A percentile compares a stretch with the other conserved stretches of the same genome.
Conservation (phyloP, 2,329 filamentous ascomycete genomes). For the Sclerotinia sclerotiorum region DNA sequence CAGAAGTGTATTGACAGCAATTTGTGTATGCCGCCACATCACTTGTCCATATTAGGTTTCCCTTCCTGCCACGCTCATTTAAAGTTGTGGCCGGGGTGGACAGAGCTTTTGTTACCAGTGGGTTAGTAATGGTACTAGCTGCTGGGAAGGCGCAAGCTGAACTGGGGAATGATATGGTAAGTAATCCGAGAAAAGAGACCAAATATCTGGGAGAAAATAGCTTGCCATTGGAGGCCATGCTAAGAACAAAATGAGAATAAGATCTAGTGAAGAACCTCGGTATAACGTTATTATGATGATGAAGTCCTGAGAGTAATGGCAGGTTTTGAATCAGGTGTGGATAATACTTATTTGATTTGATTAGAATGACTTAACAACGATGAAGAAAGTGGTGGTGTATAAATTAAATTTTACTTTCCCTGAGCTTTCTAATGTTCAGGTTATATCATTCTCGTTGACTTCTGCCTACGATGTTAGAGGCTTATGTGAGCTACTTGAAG, state of each 20-base stretch:
- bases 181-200: neutral
- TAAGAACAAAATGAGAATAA: neutral
- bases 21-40: neutral
- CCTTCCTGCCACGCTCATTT: neutral
- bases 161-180: neutral
- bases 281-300: neutral
- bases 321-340: neutral
- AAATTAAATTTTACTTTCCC: no score
- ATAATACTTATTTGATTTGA: neutral
- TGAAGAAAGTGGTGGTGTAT: neutral
- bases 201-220: neutral
- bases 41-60: neutral
- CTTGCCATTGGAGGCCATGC: neutral
- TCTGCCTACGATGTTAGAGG: neutral
- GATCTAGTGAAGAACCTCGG: neutral
- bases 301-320: neutral
- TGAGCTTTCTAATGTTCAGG: neutral
- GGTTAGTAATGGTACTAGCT: neutral
- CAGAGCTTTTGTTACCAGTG: neutral
- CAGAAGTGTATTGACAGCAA: neutral
- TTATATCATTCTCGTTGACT: neutral
- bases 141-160: neutral
- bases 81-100: neutral
- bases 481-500: neutral
- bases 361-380: neutral